Percentiles rank a stretch among this genome's conserved stretches.
Evolutionary conservation across 1,284 basidiomycete genomes (phyloP).

Genomic region (Pterulicium gracile): DNA sequence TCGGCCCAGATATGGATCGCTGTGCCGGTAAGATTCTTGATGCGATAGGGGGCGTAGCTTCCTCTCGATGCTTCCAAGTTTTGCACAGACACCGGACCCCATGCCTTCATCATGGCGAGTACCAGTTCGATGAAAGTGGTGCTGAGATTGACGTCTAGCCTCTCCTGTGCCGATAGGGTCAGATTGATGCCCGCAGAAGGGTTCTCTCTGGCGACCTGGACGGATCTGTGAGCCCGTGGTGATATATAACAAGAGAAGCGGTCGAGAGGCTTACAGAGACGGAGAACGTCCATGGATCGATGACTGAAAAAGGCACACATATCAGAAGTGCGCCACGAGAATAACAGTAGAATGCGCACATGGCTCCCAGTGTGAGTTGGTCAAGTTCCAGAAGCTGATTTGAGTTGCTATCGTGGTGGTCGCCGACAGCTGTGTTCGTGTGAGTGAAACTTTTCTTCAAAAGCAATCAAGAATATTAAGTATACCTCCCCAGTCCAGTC

Average conservation of each 20-base stretch:
- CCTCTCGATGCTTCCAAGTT: conserved; percentile 70
- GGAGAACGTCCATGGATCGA: conserved; percentile 94
- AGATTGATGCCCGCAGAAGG: conserved; percentile 47
- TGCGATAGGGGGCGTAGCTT: conserved; percentile 87
- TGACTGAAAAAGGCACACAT: conserved; percentile 53
- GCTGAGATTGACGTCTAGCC: conserved; percentile 88
- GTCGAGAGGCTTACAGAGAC: conserved; percentile 40
- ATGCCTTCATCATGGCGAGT: conserved; percentile 64
- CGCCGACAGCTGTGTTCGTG: conserved; percentile 55
- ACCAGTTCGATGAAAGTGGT: conserved; percentile 87
- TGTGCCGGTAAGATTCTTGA: conserved; percentile 87
- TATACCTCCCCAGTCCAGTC: conserved; percentile 92
- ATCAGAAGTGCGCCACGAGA: conserved; percentile 7
- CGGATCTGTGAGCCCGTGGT: conserved; percentile 3
- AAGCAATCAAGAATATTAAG: conserved; percentile 3
- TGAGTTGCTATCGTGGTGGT: conserved; percentile 72
- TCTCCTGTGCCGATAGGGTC: conserved; percentile 67
- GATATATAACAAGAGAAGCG: conserved; percentile 5
- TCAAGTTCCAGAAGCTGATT: conserved; percentile 95
- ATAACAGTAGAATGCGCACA: conserved; percentile 28
- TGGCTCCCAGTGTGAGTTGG: conserved; percentile 99
- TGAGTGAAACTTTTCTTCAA: conserved; percentile 2
- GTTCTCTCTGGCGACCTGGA: conserved; percentile 43
- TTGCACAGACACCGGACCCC: conserved; percentile 64
- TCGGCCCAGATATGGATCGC: conserved; percentile 79